Conservation (phyloP, 2,329 filamentous ascomycete species). For the Claviceps capensis region DNA sequence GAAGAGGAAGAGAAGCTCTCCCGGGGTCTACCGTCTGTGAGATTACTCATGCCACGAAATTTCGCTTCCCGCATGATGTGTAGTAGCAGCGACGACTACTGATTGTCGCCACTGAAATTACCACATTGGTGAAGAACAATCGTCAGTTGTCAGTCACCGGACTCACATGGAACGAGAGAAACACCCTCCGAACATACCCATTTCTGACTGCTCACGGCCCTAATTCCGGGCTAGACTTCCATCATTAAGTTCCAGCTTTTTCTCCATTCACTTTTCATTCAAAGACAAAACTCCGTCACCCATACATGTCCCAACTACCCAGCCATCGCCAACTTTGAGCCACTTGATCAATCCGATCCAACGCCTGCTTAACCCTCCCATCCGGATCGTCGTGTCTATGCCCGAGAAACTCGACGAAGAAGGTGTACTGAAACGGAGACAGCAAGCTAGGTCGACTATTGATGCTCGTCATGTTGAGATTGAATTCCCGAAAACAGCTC, state of each 20-base stretch:
- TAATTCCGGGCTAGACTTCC: too few species aligned
- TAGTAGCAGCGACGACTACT: background rate
- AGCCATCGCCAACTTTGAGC: conserved; percentile 54
- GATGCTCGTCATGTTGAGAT: conserved; percentile 80
- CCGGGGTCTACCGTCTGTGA: background rate
- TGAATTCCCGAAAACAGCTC: conserved; percentile 58
- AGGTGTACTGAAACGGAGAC: conserved; percentile 77
- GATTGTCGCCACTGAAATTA: background rate
- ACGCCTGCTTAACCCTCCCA: conserved; percentile 43
- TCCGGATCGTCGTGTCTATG: conserved; percentile 35
- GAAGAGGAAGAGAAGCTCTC: background rate
- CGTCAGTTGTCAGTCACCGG: background rate
- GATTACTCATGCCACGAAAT: background rate
- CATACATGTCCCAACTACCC: conserved; percentile 47
- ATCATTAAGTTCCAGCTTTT: too few species aligned
- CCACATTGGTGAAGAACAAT: background rate
- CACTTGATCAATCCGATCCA: conserved; percentile 42
- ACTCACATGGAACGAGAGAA: background rate
- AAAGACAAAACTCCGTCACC: background rate
- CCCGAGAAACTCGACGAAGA: conserved; percentile 82
- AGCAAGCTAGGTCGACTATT: conserved; percentile 69
- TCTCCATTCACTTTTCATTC: too few species aligned
- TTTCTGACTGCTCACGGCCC: background rate
- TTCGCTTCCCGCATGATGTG: background rate
- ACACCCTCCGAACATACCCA: background rate